phyloP scores from a whole-genome alignment of 208 protist species.

The Crithidia acanthocephali region DNA sequence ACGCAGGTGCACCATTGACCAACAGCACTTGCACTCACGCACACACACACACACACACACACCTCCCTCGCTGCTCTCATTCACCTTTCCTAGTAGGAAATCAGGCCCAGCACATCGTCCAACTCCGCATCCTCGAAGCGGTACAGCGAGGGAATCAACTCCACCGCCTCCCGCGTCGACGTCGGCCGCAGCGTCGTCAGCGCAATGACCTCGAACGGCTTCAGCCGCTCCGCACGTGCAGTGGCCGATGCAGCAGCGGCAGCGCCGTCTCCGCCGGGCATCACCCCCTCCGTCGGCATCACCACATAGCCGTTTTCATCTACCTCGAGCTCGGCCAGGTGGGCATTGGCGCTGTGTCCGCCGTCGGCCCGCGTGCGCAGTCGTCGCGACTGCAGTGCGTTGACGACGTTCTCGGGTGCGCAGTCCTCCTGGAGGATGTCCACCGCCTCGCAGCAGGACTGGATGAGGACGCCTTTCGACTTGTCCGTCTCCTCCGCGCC shows the following conservation, averaged over 20 bases:
- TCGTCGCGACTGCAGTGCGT: constrained; percentile 31
- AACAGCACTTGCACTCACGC: too few species aligned
- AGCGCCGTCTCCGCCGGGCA: not conserved
- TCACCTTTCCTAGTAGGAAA: constrained; percentile 20
- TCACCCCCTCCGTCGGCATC: constrained; percentile 5
- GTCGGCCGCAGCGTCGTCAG: constrained; percentile 74
- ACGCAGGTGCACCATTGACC: too few species aligned
- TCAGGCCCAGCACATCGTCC: constrained; percentile 36
- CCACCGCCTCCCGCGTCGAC: constrained; percentile 64
- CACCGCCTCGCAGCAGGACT: constrained; percentile 58
- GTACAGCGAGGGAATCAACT: constrained; percentile 77
- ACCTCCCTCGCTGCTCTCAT: too few species aligned
- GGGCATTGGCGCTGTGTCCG: constrained; percentile 40
- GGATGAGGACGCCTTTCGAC: constrained; percentile 40
- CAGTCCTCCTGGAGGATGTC: constrained; percentile 74
- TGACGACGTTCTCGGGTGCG: constrained; percentile 32
- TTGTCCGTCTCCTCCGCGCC: constrained; percentile 32
- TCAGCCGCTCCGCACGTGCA: constrained; percentile 44
- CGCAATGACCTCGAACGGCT: constrained; percentile 80
- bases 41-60: too few species aligned
- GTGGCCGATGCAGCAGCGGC: constrained; percentile 9
- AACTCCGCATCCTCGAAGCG: constrained; percentile 76
- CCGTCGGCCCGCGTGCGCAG: constrained; percentile 42
- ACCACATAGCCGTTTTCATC: constrained; percentile 46
- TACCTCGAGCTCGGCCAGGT: constrained; percentile 37